Percentiles rank a stretch among this genome's conserved stretches.
Conservation (phyloP, 139 green algal genomes). For the Micractinium conductrix region DNA sequence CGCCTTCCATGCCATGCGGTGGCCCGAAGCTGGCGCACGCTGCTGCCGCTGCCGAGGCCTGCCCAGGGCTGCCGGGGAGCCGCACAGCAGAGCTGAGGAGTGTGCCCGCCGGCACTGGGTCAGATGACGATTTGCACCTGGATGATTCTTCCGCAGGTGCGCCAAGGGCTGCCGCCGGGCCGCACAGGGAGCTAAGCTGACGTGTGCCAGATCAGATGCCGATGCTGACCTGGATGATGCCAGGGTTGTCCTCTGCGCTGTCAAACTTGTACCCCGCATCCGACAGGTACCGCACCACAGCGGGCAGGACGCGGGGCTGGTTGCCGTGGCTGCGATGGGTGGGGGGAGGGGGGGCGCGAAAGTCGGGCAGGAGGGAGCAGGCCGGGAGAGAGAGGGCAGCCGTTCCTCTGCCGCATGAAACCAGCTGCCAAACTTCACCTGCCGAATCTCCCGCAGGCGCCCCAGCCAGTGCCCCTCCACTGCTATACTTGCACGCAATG, state of each 20-base stretch:
- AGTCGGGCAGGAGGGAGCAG: neutral
- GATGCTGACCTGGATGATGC: constrained; percentile 31
- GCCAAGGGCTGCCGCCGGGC: no score
- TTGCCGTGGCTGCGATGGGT: constrained; percentile 35
- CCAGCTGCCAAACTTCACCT: neutral
- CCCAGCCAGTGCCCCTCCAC: neutral
- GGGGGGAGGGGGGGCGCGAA: neutral
- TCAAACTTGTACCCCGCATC: constrained; percentile 47
- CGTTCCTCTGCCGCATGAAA: neutral
- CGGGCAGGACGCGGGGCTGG: constrained; percentile 45
- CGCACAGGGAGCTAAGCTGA: no score
- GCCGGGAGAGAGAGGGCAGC: neutral
- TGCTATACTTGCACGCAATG: neutral
- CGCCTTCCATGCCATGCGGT: no score
- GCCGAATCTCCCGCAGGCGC: neutral
- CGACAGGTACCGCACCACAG: constrained; percentile 49
- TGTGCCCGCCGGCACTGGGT: no score
- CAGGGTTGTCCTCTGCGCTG: constrained; percentile 37
- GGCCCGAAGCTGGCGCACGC: no score
- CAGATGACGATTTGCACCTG: no score
- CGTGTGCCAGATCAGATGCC: constrained; percentile 21
- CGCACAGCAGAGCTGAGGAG: no score
- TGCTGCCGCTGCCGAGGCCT: no score
- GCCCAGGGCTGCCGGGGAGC: no score
- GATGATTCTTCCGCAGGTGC: no score